A percentile compares a stretch with the other conserved stretches of the same genome.
Evolutionary conservation across 331 rosid species (phyloP).

Genomic region (Saraca asoca): DNA sequence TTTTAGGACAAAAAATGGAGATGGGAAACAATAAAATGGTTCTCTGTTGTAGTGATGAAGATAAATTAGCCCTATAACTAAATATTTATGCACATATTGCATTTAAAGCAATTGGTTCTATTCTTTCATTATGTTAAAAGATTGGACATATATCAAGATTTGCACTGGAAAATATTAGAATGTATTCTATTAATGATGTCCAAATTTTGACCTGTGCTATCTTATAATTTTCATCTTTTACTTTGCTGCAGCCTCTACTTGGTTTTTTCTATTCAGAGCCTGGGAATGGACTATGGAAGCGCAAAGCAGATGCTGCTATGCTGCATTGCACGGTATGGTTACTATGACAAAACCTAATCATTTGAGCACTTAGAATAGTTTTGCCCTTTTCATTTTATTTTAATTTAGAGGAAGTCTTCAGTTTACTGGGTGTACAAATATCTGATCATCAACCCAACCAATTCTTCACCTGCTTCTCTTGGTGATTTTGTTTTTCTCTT

Average conservation of each 20-base stretch:
- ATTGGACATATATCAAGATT: too few relatives aligned
- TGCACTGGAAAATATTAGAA: background rate
- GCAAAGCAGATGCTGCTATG: conserved; percentile 92
- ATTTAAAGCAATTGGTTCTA: background rate
- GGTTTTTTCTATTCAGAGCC: conserved; percentile 70
- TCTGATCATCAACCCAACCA: conserved; percentile 25
- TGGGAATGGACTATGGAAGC: conserved; percentile 94
- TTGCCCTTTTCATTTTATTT: background rate
- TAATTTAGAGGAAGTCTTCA: conserved; percentile 12
- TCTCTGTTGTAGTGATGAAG: too few relatives aligned
- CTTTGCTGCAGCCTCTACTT: conserved; percentile 78
- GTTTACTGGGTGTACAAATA: conserved; percentile 2
- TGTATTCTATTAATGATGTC: conserved; percentile 21
- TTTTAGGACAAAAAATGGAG: too few relatives aligned
- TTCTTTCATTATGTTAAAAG: background rate
- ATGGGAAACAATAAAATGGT: too few relatives aligned
- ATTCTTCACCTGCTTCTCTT: background rate
- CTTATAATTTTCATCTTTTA: conserved; percentile 8
- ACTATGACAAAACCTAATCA: conserved; percentile 15
- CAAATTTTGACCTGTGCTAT: conserved; percentile 20
- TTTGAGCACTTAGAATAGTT: conserved; percentile 1
- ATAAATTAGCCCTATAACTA: too few relatives aligned
- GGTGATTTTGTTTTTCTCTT: conserved; percentile 17
- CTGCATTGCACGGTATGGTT: conserved; percentile 65
- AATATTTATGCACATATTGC: too few relatives aligned